These are phyloP conservation scores for Penstemon barbatus DNA, from an alignment of 257 asterid genomes.

Conservation along the genomic window DNA sequence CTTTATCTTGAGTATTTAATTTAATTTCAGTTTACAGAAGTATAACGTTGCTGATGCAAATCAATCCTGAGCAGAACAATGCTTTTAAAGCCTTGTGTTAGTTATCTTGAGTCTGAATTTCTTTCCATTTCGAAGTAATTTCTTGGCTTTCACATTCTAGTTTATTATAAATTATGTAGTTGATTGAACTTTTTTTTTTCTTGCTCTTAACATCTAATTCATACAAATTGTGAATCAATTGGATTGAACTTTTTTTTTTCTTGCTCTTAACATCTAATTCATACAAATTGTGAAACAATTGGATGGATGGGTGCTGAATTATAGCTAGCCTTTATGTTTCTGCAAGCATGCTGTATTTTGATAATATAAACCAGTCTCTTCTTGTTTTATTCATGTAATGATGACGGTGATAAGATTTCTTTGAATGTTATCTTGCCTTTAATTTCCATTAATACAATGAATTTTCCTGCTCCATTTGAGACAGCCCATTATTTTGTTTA, in stretches of 20 bases:
- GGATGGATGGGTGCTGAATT: constrained; percentile 18
- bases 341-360: too few species aligned
- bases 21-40: not conserved
- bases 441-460: too few species aligned
- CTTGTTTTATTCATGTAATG: too few species aligned
- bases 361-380: too few species aligned
- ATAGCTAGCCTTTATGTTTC: not conserved
- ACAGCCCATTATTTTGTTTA: too few species aligned
- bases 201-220: too few species aligned
- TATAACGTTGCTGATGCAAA: not conserved
- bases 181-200: not conserved
- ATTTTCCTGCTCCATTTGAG: too few species aligned
- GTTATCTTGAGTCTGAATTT: not conserved
- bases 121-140: constrained; percentile 16
- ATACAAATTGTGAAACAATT: constrained; percentile 7
- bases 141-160: not conserved
- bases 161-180: constrained; percentile 12
- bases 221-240: not conserved
- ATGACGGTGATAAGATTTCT: too few species aligned
- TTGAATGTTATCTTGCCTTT: too few species aligned
- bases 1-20: too few species aligned
- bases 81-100: not conserved
- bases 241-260: too few species aligned
- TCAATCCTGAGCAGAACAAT: not conserved
- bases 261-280: not conserved